Evolutionary conservation across 768 basidiomycete genomes (phyloP).

Genomic region (Pleurotus tuber-regium): DNA sequence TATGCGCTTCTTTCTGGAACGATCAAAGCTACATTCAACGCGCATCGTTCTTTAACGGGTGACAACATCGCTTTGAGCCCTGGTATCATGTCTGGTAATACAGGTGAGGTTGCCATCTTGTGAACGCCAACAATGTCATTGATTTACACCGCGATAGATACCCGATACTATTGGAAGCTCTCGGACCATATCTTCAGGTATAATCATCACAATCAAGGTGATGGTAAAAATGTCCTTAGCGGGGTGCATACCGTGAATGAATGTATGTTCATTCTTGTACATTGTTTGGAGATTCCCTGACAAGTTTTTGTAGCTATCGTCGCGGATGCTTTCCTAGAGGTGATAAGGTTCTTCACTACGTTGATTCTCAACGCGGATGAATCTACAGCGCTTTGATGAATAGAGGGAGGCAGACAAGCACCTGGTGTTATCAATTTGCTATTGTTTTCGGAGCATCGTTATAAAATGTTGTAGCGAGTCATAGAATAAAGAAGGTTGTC

Average conservation of each 20-base stretch:
- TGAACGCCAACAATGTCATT: too few relatives aligned
- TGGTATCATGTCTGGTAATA: slow-evolving; percentile 59
- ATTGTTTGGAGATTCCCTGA: neutral
- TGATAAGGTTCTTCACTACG: slow-evolving; percentile 62
- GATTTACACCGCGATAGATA: too few relatives aligned
- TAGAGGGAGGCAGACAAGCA: too few relatives aligned
- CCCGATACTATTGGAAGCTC: slow-evolving; percentile 56
- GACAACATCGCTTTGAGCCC: slow-evolving; percentile 46
- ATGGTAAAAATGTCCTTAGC: slow-evolving; percentile 27
- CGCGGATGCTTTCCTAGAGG: slow-evolving; percentile 54
- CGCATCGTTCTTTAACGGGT: slow-evolving; percentile 36
- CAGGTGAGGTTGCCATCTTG: slow-evolving; percentile 36
- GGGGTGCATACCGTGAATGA: slow-evolving; percentile 75
- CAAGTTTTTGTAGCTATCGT: slow-evolving; percentile 39
- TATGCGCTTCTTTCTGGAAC: slow-evolving; percentile 59
- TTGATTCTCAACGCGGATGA: slow-evolving; percentile 72
- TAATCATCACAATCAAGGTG: slow-evolving; percentile 38
- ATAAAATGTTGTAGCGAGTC: too few relatives aligned
- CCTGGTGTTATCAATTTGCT: too few relatives aligned
- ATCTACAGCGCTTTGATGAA: slow-evolving; percentile 21
- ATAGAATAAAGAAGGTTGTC: too few relatives aligned
- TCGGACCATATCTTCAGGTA: slow-evolving; percentile 71
- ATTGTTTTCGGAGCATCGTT: too few relatives aligned
- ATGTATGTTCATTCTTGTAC: slow-evolving; percentile 37
- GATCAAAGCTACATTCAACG: slow-evolving; percentile 59